Evolutionary conservation across 331 rosid genomes (phyloP).

Genomic region (Acacia concinna): DNA sequence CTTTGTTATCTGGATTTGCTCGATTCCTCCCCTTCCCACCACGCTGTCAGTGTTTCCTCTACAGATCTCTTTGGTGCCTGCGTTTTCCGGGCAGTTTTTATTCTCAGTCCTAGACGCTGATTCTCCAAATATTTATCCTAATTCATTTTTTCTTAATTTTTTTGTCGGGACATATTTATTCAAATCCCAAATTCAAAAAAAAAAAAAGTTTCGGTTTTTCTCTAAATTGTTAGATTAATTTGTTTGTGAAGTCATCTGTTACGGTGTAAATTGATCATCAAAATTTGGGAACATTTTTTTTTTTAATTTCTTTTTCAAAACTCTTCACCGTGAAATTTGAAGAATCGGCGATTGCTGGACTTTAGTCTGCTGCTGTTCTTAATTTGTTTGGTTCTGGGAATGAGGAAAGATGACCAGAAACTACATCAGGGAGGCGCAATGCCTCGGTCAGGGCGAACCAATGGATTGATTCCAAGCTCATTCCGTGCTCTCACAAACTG

Average conservation of each 20-base stretch:
- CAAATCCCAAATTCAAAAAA: neutral
- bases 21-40: neutral
- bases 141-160: slow-evolving; percentile 28
- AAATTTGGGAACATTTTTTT: neutral
- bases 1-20: slow-evolving; percentile 13
- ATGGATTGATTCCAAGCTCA: slow-evolving; percentile 75
- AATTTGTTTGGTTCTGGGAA: slow-evolving; percentile 62
- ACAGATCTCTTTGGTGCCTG: slow-evolving; percentile 41
- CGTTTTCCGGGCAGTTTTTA: slow-evolving; percentile 32
- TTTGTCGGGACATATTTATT: neutral
- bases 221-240: slow-evolving; percentile 33
- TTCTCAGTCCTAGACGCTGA: slow-evolving; percentile 13
- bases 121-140: slow-evolving; percentile 13
- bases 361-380: slow-evolving; percentile 47
- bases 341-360: slow-evolving; percentile 48
- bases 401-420: slow-evolving; percentile 83
- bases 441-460: slow-evolving; percentile 54
- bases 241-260: slow-evolving; percentile 25
- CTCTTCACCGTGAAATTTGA: slow-evolving; percentile 36
- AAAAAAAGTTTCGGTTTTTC: slow-evolving; percentile 7
- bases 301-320: slow-evolving; percentile 22
- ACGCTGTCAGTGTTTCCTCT: slow-evolving; percentile 31
- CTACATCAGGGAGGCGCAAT: slow-evolving; percentile 70
- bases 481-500: slow-evolving; percentile 87
- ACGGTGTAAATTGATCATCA: slow-evolving; percentile 6